Evolutionary conservation across 1,284 basidiomycete species (phyloP).

Genomic region (Ceratobasidium sp.): DNA sequence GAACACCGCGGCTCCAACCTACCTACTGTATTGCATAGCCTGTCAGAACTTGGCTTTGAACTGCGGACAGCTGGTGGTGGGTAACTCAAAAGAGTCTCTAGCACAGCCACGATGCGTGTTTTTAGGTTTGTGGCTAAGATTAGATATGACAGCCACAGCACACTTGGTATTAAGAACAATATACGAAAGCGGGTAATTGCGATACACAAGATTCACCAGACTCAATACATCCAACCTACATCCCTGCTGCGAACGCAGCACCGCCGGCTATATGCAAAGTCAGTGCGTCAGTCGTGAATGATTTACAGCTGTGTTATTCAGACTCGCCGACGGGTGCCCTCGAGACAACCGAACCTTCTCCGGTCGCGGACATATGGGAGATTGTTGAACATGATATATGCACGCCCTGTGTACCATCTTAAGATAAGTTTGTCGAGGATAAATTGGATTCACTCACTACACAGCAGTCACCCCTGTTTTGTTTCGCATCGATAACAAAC

Average conservation of each 20-base stretch:
- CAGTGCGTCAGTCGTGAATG: background rate
- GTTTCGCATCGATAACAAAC: constrained; percentile 29
- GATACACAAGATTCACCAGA: background rate
- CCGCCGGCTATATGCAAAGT: background rate
- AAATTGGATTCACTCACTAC: constrained; percentile 1
- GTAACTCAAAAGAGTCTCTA: constrained; percentile 28
- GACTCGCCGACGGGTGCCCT: constrained; percentile 6
- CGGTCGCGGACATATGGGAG: constrained; percentile 37
- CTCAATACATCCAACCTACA: background rate
- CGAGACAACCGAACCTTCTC: constrained; percentile 22
- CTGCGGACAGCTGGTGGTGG: constrained; percentile 29
- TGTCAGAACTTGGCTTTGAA: background rate
- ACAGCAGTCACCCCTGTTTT: constrained; percentile 40
- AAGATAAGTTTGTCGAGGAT: background rate
- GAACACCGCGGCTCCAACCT: background rate
- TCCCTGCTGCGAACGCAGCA: background rate
- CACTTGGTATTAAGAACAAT: background rate
- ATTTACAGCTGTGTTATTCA: background rate
- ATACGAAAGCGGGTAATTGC: background rate
- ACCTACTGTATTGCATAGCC: constrained; percentile 34
- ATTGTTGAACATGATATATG: constrained; percentile 43
- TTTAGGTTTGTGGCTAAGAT: background rate
- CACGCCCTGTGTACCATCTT: constrained; percentile 14
- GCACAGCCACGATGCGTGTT: constrained; percentile 35
- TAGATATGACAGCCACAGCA: constrained; percentile 16